A percentile compares a stretch with the other conserved stretches of the same genome.
Conservation (phyloP, 768 basidiomycete genomes). For the Lactifluus volemus region DNA sequence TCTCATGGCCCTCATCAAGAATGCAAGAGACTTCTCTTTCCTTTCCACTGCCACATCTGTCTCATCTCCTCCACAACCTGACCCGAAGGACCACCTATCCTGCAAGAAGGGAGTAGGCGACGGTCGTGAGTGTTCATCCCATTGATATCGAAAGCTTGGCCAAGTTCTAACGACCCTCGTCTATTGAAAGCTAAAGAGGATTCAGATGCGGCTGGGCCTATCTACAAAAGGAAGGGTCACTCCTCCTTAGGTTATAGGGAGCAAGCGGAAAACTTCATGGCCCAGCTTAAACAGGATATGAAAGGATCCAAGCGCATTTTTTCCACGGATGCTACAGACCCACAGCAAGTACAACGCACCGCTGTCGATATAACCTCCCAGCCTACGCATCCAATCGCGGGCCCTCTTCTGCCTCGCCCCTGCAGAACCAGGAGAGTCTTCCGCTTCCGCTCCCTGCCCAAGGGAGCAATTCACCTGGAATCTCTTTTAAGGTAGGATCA, state of each 20-base stretch:
- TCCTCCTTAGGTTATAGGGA: constrained; percentile 64
- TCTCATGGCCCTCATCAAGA: constrained; percentile 74
- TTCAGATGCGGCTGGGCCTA: background rate
- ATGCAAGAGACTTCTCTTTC: constrained; percentile 69
- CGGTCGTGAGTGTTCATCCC: background rate
- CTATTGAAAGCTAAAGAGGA: background rate
- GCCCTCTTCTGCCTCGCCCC: background rate
- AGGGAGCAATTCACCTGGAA: background rate
- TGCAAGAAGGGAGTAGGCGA: background rate
- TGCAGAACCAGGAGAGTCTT: background rate
- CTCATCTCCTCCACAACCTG: constrained; percentile 22
- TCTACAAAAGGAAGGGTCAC: constrained; percentile 32
- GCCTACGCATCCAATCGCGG: background rate
- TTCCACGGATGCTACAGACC: constrained; percentile 54
- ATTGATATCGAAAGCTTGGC: background rate
- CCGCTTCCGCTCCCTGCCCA: background rate
- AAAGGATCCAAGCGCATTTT: constrained; percentile 65
- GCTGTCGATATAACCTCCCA: background rate
- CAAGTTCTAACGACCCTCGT: background rate
- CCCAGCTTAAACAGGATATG: constrained; percentile 76
- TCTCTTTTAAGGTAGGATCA: background rate
- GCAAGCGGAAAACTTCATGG: constrained; percentile 76
- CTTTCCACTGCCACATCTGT: constrained; percentile 51
- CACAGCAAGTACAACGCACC: constrained; percentile 25
- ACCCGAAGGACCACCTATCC: background rate